Percentiles rank a stretch among this genome's conserved stretches.
Conservation (phyloP, 2,329 filamentous ascomycete genomes). For the Pseudogymnoascus sp. region DNA sequence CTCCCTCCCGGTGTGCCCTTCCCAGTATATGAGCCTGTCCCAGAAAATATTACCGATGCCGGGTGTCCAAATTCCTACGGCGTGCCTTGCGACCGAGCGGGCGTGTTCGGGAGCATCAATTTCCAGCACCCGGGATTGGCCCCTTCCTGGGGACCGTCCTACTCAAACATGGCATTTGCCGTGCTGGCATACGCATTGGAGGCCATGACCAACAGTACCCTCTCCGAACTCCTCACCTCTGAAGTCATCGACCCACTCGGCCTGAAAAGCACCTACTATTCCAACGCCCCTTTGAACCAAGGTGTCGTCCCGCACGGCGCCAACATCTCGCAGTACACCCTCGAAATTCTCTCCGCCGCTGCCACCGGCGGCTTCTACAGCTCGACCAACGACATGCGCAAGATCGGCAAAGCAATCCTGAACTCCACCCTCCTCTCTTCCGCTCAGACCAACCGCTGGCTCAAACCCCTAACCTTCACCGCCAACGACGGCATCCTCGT, state of each 20-base stretch:
- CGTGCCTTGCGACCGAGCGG: neutral
- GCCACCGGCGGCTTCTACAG: constrained; percentile 31
- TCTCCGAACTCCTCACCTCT: constrained; percentile 24
- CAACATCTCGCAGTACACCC: neutral
- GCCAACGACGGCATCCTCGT: constrained; percentile 17
- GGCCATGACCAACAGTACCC: constrained; percentile 30
- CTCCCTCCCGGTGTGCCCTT: neutral
- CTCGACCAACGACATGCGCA: constrained; percentile 26
- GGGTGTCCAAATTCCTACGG: neutral
- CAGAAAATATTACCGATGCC: neutral
- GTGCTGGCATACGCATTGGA: constrained; percentile 33
- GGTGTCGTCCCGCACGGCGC: constrained; percentile 15
- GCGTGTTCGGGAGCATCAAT: constrained; percentile 15
- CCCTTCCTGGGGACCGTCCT: constrained; percentile 28
- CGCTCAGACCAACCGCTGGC: constrained; percentile 21
- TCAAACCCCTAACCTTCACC: constrained; percentile 21
- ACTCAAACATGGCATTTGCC: constrained; percentile 32
- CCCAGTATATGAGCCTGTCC: neutral
- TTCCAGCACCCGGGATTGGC: constrained; percentile 29
- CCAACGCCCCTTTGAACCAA: constrained; percentile 13
- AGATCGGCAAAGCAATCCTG: constrained; percentile 21
- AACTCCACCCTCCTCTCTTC: constrained; percentile 16
- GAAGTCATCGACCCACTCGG: constrained; percentile 27
- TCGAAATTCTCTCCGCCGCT: constrained; percentile 17
- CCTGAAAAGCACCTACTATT: constrained; percentile 26